These are phyloP conservation scores for Amesomyces nigricolor DNA, from an alignment of 2,329 filamentous ascomycete genomes.

Conservation along the genomic window DNA sequence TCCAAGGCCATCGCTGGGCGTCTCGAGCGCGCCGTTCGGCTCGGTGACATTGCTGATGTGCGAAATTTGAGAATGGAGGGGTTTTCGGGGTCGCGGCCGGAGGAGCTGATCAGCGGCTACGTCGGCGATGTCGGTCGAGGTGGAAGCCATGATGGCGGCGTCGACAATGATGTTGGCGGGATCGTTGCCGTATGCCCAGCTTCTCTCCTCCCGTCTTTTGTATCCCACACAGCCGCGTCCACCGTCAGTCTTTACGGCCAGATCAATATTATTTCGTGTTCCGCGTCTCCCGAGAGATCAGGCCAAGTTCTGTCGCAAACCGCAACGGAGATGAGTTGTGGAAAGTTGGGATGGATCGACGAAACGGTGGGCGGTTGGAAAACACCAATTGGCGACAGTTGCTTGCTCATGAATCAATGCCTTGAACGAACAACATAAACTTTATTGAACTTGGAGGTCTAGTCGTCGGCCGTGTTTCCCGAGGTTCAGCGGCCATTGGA, in stretches of 20 bases:
- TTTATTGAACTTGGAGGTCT: not conserved
- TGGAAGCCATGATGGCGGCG: constrained; percentile 26
- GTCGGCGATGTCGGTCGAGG: constrained; percentile 27
- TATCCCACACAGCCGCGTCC: too few species aligned
- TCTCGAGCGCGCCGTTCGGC: constrained; percentile 34
- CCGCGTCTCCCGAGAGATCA: not conserved
- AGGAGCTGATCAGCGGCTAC: constrained; percentile 39
- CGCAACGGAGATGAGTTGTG: not conserved
- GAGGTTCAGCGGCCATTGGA: not conserved
- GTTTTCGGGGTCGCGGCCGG: constrained; percentile 47
- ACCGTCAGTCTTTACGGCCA: too few species aligned
- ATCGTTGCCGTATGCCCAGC: not conserved
- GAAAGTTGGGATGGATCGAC: constrained; percentile 2
- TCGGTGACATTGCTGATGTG: constrained; percentile 38
- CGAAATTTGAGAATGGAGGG: constrained; percentile 43
- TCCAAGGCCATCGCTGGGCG: constrained; percentile 31
- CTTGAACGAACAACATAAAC: too few species aligned
- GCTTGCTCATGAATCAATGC: too few species aligned
- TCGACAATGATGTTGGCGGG: not conserved
- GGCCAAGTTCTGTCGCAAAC: not conserved
- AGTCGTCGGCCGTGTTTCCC: not conserved
- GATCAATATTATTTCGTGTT: too few species aligned
- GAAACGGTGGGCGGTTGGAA: not conserved
- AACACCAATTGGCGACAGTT: not conserved
- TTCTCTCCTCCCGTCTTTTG: not conserved